A percentile compares a stretch with the other conserved stretches of the same genome.
phyloP scores from a whole-genome alignment of 768 basidiomycete species.

The Mycena vulgaris region DNA sequence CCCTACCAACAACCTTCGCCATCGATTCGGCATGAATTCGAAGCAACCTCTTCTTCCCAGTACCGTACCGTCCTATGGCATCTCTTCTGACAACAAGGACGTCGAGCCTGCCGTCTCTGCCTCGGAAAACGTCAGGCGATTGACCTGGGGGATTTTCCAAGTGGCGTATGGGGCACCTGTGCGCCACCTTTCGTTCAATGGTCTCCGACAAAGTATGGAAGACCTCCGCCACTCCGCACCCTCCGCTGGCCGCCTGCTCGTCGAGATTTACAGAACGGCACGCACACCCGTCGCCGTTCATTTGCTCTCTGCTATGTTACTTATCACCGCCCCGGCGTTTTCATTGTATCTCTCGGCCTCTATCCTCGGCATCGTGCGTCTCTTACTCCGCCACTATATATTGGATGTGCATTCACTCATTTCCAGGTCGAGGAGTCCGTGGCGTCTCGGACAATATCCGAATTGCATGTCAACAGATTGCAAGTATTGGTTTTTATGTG shows the following conservation, averaged over 20 bases:
- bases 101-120: background rate
- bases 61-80: background rate
- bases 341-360: conserved; percentile 52
- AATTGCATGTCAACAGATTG: conserved; percentile 11
- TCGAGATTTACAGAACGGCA: conserved; percentile 43
- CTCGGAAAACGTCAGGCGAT: conserved; percentile 35
- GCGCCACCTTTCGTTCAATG: conserved; percentile 1
- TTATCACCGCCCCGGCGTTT: conserved; percentile 49
- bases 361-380: conserved; percentile 51
- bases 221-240: conserved; percentile 20
- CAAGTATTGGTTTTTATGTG: conserved; percentile 46
- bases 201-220: conserved; percentile 6
- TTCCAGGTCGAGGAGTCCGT: conserved; percentile 36
- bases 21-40: conserved; percentile 24
- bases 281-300: conserved; percentile 43
- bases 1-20: conserved; percentile 23
- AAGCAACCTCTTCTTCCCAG: conserved; percentile 26
- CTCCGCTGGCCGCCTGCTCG: conserved; percentile 41
- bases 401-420: background rate
- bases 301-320: conserved; percentile 48
- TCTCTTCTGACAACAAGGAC: conserved; percentile 5
- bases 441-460: conserved; percentile 16
- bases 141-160: conserved; percentile 55
- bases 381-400: conserved; percentile 32
- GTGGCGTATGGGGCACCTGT: conserved; percentile 47